Evolutionary conservation across 257 asterid genomes (phyloP).

Genomic region (Paulownia fortunei): DNA sequence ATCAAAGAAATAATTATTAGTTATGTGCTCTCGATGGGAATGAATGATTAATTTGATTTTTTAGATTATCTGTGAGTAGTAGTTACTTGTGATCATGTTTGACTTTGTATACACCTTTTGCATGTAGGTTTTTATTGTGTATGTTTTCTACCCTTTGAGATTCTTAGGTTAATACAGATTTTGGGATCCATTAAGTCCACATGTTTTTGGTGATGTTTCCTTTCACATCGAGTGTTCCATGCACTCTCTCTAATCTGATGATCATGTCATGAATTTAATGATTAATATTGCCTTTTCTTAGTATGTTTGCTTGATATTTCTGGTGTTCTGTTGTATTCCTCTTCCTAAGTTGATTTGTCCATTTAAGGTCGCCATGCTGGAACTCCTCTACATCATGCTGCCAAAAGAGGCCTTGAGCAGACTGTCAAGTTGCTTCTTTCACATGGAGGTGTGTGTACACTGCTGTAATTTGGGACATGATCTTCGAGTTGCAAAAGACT

Average conservation of each 20-base stretch:
- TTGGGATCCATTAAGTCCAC: not conserved
- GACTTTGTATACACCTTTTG: not conserved
- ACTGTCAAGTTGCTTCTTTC: constrained; percentile 89
- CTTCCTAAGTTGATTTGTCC: constrained; percentile 16
- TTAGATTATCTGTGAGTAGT: not conserved
- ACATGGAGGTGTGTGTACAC: constrained; percentile 69
- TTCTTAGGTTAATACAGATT: not conserved
- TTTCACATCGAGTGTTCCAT: not conserved
- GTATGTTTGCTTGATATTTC: not conserved
- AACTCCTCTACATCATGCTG: constrained; percentile 97
- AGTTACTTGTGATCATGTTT: not conserved
- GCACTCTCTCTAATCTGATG: not conserved
- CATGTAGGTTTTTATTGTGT: not conserved
- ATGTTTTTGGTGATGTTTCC: not conserved
- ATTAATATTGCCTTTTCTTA: not conserved
- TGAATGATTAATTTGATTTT: not conserved
- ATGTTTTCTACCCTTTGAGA: constrained; percentile 13
- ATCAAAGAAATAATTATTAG: not conserved
- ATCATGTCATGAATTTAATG: not conserved
- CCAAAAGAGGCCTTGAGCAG: constrained; percentile 92
- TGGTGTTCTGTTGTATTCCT: not conserved
- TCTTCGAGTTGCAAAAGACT: constrained; percentile 26
- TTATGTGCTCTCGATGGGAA: not conserved
- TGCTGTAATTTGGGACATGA: constrained; percentile 12
- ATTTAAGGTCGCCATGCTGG: constrained; percentile 86